Conservation (phyloP, 352 stramenopile genomes). For the Pelagophyceae sp. region DNA sequence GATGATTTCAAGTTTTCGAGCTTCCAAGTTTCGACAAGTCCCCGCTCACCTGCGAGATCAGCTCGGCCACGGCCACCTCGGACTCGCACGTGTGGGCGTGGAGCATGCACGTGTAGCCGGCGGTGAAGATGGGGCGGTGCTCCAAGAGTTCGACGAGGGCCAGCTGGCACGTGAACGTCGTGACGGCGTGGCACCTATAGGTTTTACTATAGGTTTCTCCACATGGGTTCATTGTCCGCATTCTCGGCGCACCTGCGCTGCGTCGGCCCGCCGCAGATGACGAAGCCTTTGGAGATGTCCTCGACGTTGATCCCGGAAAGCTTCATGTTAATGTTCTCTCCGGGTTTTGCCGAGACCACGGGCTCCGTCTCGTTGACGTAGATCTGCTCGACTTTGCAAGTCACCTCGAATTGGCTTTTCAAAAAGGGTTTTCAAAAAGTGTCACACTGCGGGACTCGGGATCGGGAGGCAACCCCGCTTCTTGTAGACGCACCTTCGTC, state of each 20-base stretch:
- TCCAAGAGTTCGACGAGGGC: constrained; percentile 91
- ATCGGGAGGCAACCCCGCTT: too few relatives aligned
- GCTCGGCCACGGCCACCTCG: constrained; percentile 81
- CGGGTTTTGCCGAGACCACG: constrained; percentile 82
- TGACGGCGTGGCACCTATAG: constrained; percentile 63
- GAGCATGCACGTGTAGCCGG: constrained; percentile 92
- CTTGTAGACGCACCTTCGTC: constrained; percentile 58
- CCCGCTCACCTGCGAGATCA: constrained; percentile 66
- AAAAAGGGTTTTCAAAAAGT: too few relatives aligned
- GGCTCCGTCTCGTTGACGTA: constrained; percentile 76
- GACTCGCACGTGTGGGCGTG: constrained; percentile 93
- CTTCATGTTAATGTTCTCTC: constrained; percentile 95
- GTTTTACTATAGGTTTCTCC: too few relatives aligned
- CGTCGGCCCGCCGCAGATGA: constrained; percentile 67
- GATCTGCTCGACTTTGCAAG: constrained; percentile 58
- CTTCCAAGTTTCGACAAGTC: too few relatives aligned
- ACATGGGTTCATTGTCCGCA: too few relatives aligned
- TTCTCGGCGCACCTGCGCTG: too few relatives aligned
- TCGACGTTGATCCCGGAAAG: constrained; percentile 68
- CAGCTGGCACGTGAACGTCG: constrained; percentile 74
- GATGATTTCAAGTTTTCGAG: too few relatives aligned
- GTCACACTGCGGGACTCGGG: too few relatives aligned
- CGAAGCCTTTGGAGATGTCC: constrained; percentile 74
- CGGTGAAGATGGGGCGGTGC: constrained; percentile 87
- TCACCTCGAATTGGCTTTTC: too few relatives aligned